Evolutionary conservation across 345 rosid genomes (phyloP), one percentile per base, ranked within the genome.

Genomic region (Brassica incana): DNA sequence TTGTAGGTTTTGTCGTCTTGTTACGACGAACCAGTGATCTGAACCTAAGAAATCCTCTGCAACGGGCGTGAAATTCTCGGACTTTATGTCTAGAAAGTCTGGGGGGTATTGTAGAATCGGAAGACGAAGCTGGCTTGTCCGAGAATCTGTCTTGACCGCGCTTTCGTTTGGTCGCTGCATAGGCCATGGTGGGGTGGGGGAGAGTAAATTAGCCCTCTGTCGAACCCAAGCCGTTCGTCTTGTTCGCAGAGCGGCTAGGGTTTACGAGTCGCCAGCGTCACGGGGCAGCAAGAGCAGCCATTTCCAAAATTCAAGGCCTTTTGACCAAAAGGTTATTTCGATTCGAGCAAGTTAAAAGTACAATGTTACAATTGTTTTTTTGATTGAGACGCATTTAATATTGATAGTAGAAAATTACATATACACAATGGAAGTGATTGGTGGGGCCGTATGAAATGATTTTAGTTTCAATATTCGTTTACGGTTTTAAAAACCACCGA

Each of bases 1-100:
- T 12, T 48, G 8, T 50, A 5, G 70, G 27, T 68, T 64, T 36
- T 20, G 43, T 45, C 18, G 3, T 43, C 52, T 48, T 48, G n/a
- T 38, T 8, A 27, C 81, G 76, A 27, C 82, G 78, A 3, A 43
- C 23, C 0, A 61, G 33, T 5, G 81, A 67, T 66, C 88, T 85
- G 63, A 87, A 90, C 72, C 89, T 89, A 30, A 33, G 76, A 12
- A 66, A 70, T 72, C 93, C 86, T 79, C 92, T 85, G 43, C 88
- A 81, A 50, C 89, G 89, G 2, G 91, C 88, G 76, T 86, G 94
- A 50, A 88, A 87, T 77, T 86, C 83, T 38, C 94, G 81, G 6
- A 15, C 6, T 67, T 67, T 30, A 4, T 66, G 9, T 27, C 9
- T 12, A 27, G 70, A 38, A 38, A 18, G 54, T 10, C 6, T 20